phyloP scores from a whole-genome alignment of 805 yeast species.

The Saccharomycopsis babjevae region DNA sequence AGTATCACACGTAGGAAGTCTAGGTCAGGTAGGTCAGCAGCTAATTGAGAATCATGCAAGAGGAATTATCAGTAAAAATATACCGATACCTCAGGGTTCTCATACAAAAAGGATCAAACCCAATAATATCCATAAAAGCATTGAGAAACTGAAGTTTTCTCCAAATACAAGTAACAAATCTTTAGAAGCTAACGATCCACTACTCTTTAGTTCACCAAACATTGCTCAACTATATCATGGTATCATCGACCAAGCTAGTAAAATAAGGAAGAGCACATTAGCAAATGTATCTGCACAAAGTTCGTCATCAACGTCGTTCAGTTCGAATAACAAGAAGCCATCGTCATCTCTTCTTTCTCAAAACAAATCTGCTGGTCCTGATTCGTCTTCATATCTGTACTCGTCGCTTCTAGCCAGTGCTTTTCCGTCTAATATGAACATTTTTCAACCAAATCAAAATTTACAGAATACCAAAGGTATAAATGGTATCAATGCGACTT shows the following conservation, averaged over 20 bases:
- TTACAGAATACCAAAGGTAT: neutral
- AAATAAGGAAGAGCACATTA: neutral
- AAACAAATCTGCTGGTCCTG: neutral
- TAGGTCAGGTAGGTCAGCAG: slow-evolving; percentile 6
- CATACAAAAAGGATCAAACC: neutral
- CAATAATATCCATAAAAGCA: neutral
- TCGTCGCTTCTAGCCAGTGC: neutral
- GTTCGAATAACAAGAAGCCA: neutral
- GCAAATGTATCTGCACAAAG: neutral
- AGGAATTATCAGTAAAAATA: slow-evolving; percentile 3
- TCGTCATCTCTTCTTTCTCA: neutral
- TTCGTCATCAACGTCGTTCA: neutral
- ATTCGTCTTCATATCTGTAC: neutral
- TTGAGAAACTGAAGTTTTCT: neutral
- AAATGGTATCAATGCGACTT: neutral
- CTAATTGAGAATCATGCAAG: slow-evolving; percentile 2
- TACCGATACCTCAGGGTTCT: slow-evolving; percentile 1
- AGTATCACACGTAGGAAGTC: slow-evolving; percentile 8
- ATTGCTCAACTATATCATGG: neutral
- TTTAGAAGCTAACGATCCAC: neutral
- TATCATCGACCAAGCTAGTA: neutral
- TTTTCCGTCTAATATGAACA: neutral
- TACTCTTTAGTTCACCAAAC: neutral
- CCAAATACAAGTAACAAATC: neutral
- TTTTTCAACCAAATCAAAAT: neutral